Percentiles rank a stretch among this genome's conserved stretches.
Evolutionary conservation across 129 eudicot genomes (phyloP).

Genomic region (Flaveria bidentis): DNA sequence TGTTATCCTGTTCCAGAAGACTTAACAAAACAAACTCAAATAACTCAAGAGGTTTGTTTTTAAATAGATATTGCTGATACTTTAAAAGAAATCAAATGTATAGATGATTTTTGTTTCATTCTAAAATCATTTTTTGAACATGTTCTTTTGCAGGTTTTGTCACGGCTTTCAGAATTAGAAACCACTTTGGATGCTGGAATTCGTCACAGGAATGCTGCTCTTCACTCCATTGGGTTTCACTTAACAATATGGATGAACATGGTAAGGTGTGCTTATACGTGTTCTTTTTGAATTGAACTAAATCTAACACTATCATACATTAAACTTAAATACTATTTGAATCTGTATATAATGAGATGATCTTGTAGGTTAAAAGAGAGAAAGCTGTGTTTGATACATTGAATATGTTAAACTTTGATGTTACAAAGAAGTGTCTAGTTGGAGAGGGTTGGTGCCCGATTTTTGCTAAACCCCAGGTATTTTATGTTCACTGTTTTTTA

Average conservation of each 20-base stretch:
- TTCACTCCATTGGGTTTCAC: constrained; percentile 69
- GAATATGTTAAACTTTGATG: constrained; percentile 96
- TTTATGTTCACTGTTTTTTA: not conserved
- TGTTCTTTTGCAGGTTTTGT: constrained; percentile 59
- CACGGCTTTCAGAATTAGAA: constrained; percentile 91
- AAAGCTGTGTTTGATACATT: constrained; percentile 95
- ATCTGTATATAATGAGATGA: constrained; percentile 21
- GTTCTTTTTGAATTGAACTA: not conserved
- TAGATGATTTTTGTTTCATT: constrained; percentile 11
- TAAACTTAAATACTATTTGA: constrained; percentile 22
- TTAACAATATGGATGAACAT: constrained; percentile 79
- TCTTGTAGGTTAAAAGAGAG: constrained; percentile 90
- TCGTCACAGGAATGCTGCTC: constrained; percentile 80
- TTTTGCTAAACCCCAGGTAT: constrained; percentile 88
- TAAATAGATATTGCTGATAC: not conserved
- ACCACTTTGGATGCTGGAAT: constrained; percentile 93
- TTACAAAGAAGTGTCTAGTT: constrained; percentile 96
- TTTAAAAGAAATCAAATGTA: not conserved
- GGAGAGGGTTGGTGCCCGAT: constrained; percentile 99
- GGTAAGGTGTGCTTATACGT: constrained; percentile 50
- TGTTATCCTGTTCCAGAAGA: constrained; percentile 99
- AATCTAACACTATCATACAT: constrained; percentile 12
- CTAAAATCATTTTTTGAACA: constrained; percentile 15
- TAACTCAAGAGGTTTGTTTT: constrained; percentile 76
- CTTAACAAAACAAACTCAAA: constrained; percentile 75